Conservation (phyloP, 2,329 filamentous ascomycete genomes). For the Coleophoma eucalyptorum region DNA sequence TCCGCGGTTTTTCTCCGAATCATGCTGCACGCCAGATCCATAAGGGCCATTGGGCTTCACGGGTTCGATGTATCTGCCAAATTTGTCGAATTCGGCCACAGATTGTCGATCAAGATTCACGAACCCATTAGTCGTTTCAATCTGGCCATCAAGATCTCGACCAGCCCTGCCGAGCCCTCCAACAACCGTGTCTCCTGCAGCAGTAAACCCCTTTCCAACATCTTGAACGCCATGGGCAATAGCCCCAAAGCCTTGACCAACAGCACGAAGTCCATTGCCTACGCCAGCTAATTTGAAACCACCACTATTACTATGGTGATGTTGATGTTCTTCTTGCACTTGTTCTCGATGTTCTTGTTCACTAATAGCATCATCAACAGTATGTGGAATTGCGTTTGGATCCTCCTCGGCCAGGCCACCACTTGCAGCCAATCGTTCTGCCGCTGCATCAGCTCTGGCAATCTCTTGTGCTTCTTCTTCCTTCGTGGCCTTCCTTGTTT, state of each 20-base stretch:
- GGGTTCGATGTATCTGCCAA: slow-evolving; percentile 21
- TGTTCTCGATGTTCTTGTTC: slow-evolving; percentile 27
- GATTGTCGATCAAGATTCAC: slow-evolving; percentile 19
- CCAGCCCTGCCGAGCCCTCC: slow-evolving; percentile 42
- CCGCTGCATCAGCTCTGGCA: slow-evolving; percentile 35
- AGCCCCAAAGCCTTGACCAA: slow-evolving; percentile 24
- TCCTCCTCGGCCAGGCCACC: slow-evolving; percentile 49
- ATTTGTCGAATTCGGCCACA: slow-evolving; percentile 23
- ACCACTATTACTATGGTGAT: neutral
- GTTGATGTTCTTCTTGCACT: slow-evolving; percentile 2
- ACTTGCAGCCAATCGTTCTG: slow-evolving; percentile 37
- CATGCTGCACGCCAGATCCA: slow-evolving; percentile 11
- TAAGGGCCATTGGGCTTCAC: slow-evolving; percentile 7
- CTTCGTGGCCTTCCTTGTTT: slow-evolving; percentile 45
- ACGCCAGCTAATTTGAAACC: slow-evolving; percentile 19
- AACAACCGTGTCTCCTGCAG: slow-evolving; percentile 39
- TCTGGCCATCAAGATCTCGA: slow-evolving; percentile 45
- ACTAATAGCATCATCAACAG: slow-evolving; percentile 40
- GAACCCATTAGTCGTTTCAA: slow-evolving; percentile 48
- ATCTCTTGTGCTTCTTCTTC: slow-evolving; percentile 17
- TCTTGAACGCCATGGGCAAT: slow-evolving; percentile 22
- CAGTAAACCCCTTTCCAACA: slow-evolving; percentile 16
- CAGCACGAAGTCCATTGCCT: slow-evolving; percentile 17
- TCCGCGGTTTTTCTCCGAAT: slow-evolving; percentile 10
- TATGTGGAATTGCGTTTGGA: slow-evolving; percentile 49